phyloP scores from a whole-genome alignment of 164 flowering plant genomes.

The Aristolochia californica region DNA sequence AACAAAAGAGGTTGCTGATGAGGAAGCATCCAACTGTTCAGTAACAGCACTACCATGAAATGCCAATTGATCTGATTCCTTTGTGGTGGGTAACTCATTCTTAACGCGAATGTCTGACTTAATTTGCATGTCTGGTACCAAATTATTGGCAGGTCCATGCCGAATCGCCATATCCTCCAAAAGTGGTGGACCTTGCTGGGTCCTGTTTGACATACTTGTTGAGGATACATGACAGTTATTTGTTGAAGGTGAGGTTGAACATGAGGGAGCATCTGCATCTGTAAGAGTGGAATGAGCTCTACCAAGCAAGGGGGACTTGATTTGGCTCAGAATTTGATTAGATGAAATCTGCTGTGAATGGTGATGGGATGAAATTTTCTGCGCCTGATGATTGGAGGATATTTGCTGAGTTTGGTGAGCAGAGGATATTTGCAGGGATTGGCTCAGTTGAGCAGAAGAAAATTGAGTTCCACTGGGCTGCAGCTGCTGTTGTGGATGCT shows the following conservation, averaged over 20 bases:
- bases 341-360: too few relatives aligned
- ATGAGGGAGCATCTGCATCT: constrained; percentile 80
- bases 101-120: constrained; percentile 44
- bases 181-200: constrained; percentile 30
- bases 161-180: constrained; percentile 30
- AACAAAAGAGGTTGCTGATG: constrained; percentile 78
- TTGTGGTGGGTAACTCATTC: constrained; percentile 39
- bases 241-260: constrained; percentile 80
- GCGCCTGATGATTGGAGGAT: too few relatives aligned
- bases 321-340: constrained; percentile 38
- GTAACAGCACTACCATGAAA: constrained; percentile 29
- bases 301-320: constrained; percentile 23
- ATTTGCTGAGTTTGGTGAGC: too few relatives aligned
- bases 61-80: constrained; percentile 44
- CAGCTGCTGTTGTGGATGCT: constrained; percentile 32
- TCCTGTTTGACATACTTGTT: constrained; percentile 41
- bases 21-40: constrained; percentile 72
- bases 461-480: constrained; percentile 22
- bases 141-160: constrained; percentile 26
- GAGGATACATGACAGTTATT: constrained; percentile 49
- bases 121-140: constrained; percentile 46
- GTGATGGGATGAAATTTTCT: too few relatives aligned
- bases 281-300: constrained; percentile 47
- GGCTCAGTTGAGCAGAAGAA: constrained; percentile 24
- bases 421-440: too few relatives aligned